A percentile compares a stretch with the other conserved stretches of the same genome.
Evolutionary conservation across 805 yeast species (phyloP).

Genomic region (Zygotorulaspora sp.): DNA sequence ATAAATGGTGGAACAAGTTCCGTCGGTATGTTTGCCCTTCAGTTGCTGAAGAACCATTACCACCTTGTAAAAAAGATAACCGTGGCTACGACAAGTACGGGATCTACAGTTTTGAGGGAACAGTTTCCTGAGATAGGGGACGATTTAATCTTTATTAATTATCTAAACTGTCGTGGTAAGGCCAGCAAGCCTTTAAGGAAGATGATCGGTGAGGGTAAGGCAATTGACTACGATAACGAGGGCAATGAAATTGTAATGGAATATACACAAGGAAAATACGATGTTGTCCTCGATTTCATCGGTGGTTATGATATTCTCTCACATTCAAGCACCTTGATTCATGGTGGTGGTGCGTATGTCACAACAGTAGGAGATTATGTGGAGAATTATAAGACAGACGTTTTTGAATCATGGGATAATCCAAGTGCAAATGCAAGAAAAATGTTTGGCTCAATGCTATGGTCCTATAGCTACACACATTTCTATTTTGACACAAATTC

Average conservation of each 20-base stretch:
- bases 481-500: conserved; percentile 36
- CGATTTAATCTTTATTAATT: conserved; percentile 37
- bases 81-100: conserved; percentile 52
- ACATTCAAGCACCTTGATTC: conserved; percentile 42
- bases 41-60: conserved; percentile 50
- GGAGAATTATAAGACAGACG: conserved; percentile 37
- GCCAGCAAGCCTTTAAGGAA: conserved; percentile 30
- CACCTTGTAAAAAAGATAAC: conserved; percentile 49
- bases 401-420: conserved; percentile 36
- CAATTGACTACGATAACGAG: conserved; percentile 32
- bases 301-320: conserved; percentile 58
- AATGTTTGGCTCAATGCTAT: conserved; percentile 34
- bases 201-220: conserved; percentile 34
- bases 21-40: conserved; percentile 62
- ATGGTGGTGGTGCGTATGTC: conserved; percentile 48
- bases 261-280: conserved; percentile 47
- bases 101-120: conserved; percentile 40
- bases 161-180: conserved; percentile 33
- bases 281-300: conserved; percentile 62
- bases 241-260: conserved; percentile 24
- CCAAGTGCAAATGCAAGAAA: conserved; percentile 37
- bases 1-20: conserved; percentile 75
- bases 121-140: conserved; percentile 39
- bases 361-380: conserved; percentile 62
- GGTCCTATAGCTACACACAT: conserved; percentile 38